Percentiles rank a stretch among this genome's conserved stretches.
Evolutionary conservation across 345 rosid genomes (phyloP).

Genomic region (Salix viminalis): DNA sequence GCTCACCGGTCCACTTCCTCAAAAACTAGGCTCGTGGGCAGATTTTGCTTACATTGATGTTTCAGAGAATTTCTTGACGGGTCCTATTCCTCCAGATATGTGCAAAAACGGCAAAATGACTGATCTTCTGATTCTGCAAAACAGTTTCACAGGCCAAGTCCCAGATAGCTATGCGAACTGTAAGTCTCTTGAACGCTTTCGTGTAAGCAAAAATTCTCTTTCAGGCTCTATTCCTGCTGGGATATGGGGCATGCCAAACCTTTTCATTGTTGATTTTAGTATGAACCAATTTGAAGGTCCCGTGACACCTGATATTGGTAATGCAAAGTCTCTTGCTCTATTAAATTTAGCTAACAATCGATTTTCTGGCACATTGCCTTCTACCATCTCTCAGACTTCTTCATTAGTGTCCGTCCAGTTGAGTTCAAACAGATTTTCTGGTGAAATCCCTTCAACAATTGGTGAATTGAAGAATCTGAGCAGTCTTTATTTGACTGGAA

Average conservation of each 20-base stretch:
- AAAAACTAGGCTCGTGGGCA: constrained; percentile 58
- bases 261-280: constrained; percentile 51
- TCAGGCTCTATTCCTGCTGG: constrained; percentile 56
- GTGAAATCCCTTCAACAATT: constrained; percentile 46
- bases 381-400: constrained; percentile 46
- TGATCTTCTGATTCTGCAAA: constrained; percentile 56
- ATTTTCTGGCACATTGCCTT: constrained; percentile 61
- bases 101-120: constrained; percentile 64
- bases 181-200: constrained; percentile 49
- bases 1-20: constrained; percentile 66
- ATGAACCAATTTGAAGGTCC: constrained; percentile 60
- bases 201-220: constrained; percentile 61
- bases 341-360: constrained; percentile 44
- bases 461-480: constrained; percentile 52
- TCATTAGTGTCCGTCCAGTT: constrained; percentile 50
- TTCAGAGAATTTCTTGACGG: constrained; percentile 70
- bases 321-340: constrained; percentile 54
- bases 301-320: constrained; percentile 44
- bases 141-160: constrained; percentile 56
- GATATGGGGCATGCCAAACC: constrained; percentile 73
- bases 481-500: constrained; percentile 42
- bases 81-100: constrained; percentile 73
- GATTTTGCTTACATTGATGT: constrained; percentile 52
- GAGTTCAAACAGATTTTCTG: constrained; percentile 50
- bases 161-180: constrained; percentile 59